Evolutionary conservation across 1,139 yeast species (phyloP).

Genomic region (Yamadazyma taylorii): DNA sequence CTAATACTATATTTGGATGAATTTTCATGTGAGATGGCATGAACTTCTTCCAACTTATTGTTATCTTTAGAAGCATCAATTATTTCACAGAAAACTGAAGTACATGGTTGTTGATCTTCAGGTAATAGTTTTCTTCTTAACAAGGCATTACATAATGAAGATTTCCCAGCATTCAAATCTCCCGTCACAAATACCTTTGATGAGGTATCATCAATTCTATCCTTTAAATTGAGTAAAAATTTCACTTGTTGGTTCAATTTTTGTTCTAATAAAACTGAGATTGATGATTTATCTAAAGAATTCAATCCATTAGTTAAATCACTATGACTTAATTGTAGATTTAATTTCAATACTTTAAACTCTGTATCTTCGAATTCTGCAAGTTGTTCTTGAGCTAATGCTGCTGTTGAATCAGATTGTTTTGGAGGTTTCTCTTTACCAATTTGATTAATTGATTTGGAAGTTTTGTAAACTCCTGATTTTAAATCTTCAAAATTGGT

Average conservation of each 20-base stretch:
- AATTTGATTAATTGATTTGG: conserved; percentile 31
- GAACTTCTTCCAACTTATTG: conserved; percentile 80
- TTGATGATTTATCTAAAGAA: conserved; percentile 61
- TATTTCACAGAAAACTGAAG: conserved; percentile 94
- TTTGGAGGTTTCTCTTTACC: conserved; percentile 21
- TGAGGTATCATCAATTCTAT: conserved; percentile 85
- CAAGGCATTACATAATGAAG: conserved; percentile 91
- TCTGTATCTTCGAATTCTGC: conserved; percentile 23
- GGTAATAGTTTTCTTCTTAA: conserved; percentile 79
- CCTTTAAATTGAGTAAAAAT: conserved; percentile 73
- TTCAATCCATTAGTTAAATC: conserved; percentile 45
- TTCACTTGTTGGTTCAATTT: conserved; percentile 60
- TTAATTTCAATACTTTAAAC: conserved; percentile 62
- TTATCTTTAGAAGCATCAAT: conserved; percentile 76
- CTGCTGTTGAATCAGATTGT: conserved; percentile 24
- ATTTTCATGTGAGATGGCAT: conserved; percentile 64
- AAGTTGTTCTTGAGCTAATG: background rate
- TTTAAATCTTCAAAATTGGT: conserved; percentile 41
- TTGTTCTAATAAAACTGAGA: conserved; percentile 64
- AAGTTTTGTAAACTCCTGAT: conserved; percentile 34
- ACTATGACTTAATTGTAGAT: conserved; percentile 56
- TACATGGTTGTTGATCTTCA: conserved; percentile 97
- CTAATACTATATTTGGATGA: conserved; percentile 56
- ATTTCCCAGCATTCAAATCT: conserved; percentile 94
- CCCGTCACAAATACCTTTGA: conserved; percentile 97